These are phyloP conservation scores for Straminergon stramineum DNA, from an alignment of 225 moss, liverwort and hornwort genomes.

Conservation along the genomic window DNA sequence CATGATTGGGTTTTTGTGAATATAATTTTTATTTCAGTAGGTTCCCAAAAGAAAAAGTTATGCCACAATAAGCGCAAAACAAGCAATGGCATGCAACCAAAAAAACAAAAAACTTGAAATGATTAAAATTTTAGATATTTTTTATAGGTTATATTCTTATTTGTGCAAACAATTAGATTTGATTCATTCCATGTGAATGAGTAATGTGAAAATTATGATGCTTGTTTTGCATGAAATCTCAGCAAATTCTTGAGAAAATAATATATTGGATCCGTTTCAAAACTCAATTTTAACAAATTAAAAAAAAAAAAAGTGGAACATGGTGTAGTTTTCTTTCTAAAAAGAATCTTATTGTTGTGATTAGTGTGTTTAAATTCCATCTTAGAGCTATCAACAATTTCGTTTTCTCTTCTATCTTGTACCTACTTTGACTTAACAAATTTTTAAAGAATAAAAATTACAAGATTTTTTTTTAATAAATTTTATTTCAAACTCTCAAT, in stretches of 20 bases:
- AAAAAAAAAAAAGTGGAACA: neutral
- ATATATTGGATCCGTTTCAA: accelerated
- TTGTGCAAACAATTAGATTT: neutral
- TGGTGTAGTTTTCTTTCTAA: neutral
- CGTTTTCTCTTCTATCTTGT: neutral
- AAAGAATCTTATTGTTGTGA: neutral
- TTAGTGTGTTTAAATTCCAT: neutral
- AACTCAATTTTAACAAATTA: neutral
- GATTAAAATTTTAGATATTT: neutral
- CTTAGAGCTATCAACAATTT: neutral
- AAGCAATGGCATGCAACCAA: accelerated
- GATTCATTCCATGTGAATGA: neutral
- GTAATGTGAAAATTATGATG: neutral
- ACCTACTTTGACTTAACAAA: neutral
- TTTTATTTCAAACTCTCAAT: neutral
- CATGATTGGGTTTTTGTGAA: too few species aligned
- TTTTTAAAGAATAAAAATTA: too few species aligned
- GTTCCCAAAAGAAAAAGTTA: accelerated
- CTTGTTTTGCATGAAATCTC: neutral
- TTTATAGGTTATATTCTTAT: too few species aligned
- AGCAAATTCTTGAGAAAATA: neutral
- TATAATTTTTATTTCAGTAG: neutral
- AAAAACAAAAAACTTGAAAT: neutral
- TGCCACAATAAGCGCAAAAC: neutral
- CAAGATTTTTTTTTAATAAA: too few species aligned